A percentile compares a stretch with the other conserved stretches of the same genome.
These are phyloP conservation scores for Umbilicaria muhlenbergii DNA, from an alignment of 495 filamentous ascomycete genomes.

Conservation along the genomic window DNA sequence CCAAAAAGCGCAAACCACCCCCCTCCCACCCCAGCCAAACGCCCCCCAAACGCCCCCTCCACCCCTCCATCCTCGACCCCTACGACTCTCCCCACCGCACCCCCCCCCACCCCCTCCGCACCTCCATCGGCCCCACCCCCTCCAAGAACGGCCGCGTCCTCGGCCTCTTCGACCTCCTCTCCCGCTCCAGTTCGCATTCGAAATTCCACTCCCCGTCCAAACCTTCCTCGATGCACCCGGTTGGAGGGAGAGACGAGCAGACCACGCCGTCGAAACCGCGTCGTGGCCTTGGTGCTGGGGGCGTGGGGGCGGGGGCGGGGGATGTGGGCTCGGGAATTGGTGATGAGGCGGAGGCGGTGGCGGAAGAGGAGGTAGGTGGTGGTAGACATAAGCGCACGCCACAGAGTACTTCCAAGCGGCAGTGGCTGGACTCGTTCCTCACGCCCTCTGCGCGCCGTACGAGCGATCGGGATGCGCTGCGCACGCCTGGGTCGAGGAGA, in stretches of 20 bases:
- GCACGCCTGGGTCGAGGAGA: slow-evolving; percentile 8
- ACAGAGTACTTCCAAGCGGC: neutral
- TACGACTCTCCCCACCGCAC: slow-evolving; percentile 2
- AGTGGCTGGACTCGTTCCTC: neutral
- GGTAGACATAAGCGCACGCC: neutral
- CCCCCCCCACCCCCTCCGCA: slow-evolving; percentile 9
- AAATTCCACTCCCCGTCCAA: slow-evolving; percentile 23
- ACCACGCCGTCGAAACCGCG: slow-evolving; percentile 7
- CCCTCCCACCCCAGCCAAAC: slow-evolving; percentile 49
- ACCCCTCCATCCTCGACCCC: slow-evolving; percentile 2
- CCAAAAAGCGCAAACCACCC: slow-evolving; percentile 28
- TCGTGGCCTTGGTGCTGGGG: no score
- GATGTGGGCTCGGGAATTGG: no score
- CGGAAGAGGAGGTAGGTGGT: neutral
- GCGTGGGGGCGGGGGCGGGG: no score
- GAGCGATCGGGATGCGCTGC: neutral
- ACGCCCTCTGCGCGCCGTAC: neutral
- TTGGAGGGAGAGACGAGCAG: neutral
- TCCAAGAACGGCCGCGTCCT: slow-evolving; percentile 77
- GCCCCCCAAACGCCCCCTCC: slow-evolving; percentile 11
- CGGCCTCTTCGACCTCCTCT: slow-evolving; percentile 80
- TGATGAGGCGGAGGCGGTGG: neutral
- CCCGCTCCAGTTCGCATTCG: slow-evolving; percentile 7
- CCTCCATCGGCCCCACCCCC: slow-evolving; percentile 41
- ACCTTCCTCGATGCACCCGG: neutral